A percentile compares a stretch with the other conserved stretches of the same genome.
phyloP scores from a whole-genome alignment of 805 yeast species.

The Diddensiella santjacobensis region DNA sequence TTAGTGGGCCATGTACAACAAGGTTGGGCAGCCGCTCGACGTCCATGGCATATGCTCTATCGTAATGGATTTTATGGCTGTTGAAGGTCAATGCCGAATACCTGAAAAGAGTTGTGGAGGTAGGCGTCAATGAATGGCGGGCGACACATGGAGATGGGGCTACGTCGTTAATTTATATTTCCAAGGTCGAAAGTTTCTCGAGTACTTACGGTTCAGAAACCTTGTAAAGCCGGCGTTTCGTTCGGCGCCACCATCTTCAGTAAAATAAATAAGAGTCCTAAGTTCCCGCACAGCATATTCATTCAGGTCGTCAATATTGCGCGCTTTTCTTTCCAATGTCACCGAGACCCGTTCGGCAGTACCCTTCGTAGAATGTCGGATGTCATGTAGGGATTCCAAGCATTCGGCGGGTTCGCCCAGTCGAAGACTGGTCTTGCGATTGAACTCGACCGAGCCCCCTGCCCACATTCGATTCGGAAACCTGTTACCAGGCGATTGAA shows the following conservation, averaged over 20 bases:
- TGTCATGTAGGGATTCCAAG: slow-evolving; percentile 45
- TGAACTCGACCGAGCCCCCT: slow-evolving; percentile 55
- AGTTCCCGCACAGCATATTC: slow-evolving; percentile 44
- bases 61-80: slow-evolving; percentile 80
- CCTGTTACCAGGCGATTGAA: slow-evolving; percentile 57
- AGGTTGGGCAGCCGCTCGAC: slow-evolving; percentile 59
- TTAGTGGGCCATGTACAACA: slow-evolving; percentile 79
- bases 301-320: slow-evolving; percentile 23
- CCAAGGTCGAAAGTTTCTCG: background rate
- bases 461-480: slow-evolving; percentile 71
- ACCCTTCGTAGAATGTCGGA: slow-evolving; percentile 14
- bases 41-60: slow-evolving; percentile 46
- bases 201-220: slow-evolving; percentile 21
- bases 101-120: slow-evolving; percentile 48
- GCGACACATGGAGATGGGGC: background rate
- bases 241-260: slow-evolving; percentile 27
- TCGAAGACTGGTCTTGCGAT: slow-evolving; percentile 28
- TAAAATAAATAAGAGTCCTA: slow-evolving; percentile 61
- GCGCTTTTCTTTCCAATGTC: slow-evolving; percentile 49
- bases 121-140: slow-evolving; percentile 34
- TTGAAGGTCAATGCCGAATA: slow-evolving; percentile 78
- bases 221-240: slow-evolving; percentile 20
- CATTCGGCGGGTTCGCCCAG: slow-evolving; percentile 45
- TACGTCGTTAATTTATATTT: background rate
- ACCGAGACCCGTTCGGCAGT: slow-evolving; percentile 42